These are phyloP conservation scores for Lobulomyces angularis DNA, from an alignment of 192 early-diverging fungal genomes.

Conservation along the genomic window DNA sequence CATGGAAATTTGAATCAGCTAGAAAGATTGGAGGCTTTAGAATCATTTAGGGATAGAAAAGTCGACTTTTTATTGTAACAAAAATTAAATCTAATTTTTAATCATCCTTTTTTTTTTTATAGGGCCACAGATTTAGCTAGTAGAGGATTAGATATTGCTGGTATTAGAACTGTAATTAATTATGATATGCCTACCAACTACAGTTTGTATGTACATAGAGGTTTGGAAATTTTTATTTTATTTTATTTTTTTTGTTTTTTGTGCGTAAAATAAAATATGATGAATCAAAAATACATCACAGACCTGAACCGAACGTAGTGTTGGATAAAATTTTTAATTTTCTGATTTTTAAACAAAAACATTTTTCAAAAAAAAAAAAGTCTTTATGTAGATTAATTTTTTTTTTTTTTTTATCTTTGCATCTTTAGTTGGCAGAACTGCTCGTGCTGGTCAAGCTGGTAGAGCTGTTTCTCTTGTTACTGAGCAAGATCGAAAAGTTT, in stretches of 20 bases:
- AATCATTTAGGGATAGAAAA: slow-evolving; percentile 73
- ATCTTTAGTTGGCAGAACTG: slow-evolving; percentile 94
- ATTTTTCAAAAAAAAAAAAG: too few species aligned
- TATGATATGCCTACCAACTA: slow-evolving; percentile 94
- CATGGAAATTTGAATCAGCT: slow-evolving; percentile 93
- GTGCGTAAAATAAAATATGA: too few species aligned
- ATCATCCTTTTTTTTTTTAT: too few species aligned
- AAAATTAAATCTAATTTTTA: too few species aligned
- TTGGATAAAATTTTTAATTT: slow-evolving; percentile 4
- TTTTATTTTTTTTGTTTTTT: too few species aligned
- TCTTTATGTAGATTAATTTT: too few species aligned
- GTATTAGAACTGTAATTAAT: slow-evolving; percentile 95
- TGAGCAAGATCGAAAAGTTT: slow-evolving; percentile 83
- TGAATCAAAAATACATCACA: too few species aligned
- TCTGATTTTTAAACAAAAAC: slow-evolving; percentile 9
- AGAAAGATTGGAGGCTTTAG: slow-evolving; percentile 73
- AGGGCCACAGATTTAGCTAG: slow-evolving; percentile 95
- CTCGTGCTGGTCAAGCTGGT: slow-evolving; percentile 77
- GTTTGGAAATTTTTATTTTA: too few species aligned
- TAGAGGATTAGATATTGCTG: slow-evolving; percentile 93
- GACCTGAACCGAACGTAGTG: slow-evolving; percentile 4
- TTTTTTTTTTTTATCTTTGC: too few species aligned
- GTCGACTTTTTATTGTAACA: slow-evolving; percentile 82
- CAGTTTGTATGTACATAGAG: slow-evolving; percentile 85
- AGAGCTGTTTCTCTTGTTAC: slow-evolving; percentile 80